Conservation (phyloP, 2,329 filamentous ascomycete species). For the Penicillium sp. region DNA sequence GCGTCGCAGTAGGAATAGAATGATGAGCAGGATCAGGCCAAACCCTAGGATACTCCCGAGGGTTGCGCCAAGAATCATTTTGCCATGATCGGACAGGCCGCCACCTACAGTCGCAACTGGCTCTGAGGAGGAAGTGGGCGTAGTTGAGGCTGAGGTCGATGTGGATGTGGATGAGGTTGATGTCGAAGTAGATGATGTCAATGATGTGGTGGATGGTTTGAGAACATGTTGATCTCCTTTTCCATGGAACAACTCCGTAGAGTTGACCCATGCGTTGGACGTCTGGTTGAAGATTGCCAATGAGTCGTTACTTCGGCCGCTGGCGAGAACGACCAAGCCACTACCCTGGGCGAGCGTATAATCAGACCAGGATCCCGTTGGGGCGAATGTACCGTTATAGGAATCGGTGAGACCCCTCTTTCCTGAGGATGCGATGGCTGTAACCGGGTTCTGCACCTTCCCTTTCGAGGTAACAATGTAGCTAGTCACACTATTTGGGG, state of each 20-base stretch:
- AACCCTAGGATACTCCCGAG: conserved; percentile 78
- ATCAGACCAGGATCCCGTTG: conserved; percentile 61
- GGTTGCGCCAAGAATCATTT: conserved; percentile 73
- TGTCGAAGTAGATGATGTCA: conserved; percentile 26
- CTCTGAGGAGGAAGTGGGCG: conserved; percentile 32
- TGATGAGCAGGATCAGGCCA: conserved; percentile 64
- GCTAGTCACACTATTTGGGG: conserved; percentile 72
- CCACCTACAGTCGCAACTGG: conserved; percentile 35
- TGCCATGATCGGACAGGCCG: conserved; percentile 30
- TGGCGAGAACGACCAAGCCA: conserved; percentile 73
- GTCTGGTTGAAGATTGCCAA: conserved; percentile 74
- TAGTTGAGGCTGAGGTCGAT: conserved; percentile 30
- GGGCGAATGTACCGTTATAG: conserved; percentile 74
- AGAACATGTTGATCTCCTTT: conserved; percentile 14
- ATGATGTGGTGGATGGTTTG: conserved; percentile 17
- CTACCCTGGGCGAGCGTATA: conserved; percentile 69
- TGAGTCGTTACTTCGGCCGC: conserved; percentile 65
- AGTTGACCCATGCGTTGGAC: conserved; percentile 75
- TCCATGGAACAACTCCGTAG: conserved; percentile 60
- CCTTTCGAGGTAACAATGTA: conserved; percentile 64
- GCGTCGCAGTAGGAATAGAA: conserved; percentile 62
- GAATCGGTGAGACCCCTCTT: conserved; percentile 57
- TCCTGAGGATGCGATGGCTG: conserved; percentile 43
- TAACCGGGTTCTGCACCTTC: conserved; percentile 46
- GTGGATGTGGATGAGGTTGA: conserved; percentile 34